phyloP scores from a whole-genome alignment of 2,329 filamentous ascomycete species.

The Magnaporthales sp. region DNA sequence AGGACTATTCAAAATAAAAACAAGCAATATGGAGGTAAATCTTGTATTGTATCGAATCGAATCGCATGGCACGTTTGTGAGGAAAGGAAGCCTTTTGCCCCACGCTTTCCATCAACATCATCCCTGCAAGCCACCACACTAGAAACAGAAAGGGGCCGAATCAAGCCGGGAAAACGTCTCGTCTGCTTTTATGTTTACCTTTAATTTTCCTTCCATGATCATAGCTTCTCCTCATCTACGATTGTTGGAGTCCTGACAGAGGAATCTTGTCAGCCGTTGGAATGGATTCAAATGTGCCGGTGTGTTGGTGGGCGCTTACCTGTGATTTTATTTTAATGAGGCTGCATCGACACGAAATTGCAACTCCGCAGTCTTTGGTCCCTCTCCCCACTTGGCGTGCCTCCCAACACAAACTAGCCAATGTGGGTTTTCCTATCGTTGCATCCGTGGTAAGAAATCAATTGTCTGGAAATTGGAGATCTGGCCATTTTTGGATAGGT shows the following conservation, averaged over 20 bases:
- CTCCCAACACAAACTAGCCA: not conserved
- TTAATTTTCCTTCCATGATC: not conserved
- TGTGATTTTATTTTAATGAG: not conserved
- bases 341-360: not conserved
- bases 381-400: not conserved
- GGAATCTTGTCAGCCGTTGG: not conserved
- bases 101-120: not conserved
- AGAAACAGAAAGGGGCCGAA: not conserved
- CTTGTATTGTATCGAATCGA: not conserved
- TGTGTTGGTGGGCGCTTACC: not conserved
- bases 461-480: not conserved
- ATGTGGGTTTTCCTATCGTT: not conserved
- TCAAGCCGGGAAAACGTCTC: not conserved
- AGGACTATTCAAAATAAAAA: not conserved
- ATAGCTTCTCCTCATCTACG: no score
- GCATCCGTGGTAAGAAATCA: not conserved
- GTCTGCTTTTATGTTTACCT: not conserved
- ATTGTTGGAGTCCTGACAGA: no score
- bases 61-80: not conserved
- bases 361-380: not conserved
- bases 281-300: not conserved
- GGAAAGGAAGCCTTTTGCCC: not conserved
- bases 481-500: not conserved
- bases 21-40: not conserved
- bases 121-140: not conserved